Conservation (phyloP, 169 alveolate genomes). For the Prorocentrum cordatum region DNA sequence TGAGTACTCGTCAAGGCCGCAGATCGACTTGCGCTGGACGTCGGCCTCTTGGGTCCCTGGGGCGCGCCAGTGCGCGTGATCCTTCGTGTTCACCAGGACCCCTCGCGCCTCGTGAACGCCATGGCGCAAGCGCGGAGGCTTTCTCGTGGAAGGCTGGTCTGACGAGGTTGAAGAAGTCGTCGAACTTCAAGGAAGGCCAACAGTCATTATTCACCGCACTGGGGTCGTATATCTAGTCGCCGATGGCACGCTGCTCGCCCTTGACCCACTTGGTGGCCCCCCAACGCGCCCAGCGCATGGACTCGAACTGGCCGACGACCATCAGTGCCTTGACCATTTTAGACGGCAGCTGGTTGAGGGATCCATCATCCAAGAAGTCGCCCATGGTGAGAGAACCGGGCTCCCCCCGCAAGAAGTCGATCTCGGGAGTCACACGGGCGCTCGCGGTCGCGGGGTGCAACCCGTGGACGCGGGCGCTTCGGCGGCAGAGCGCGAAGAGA, state of each 20-base stretch:
- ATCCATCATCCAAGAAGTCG: conserved; percentile 5
- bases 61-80: background rate
- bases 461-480: too few relatives aligned
- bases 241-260: conserved; percentile 4
- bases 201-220: too few relatives aligned
- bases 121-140: background rate
- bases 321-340: conserved; percentile 5
- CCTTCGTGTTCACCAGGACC: background rate
- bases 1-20: background rate
- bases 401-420: conserved; percentile 22
- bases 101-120: background rate
- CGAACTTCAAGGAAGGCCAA: background rate
- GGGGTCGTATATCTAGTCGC: background rate
- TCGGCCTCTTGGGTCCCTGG: background rate
- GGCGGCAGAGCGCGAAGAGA: too few relatives aligned
- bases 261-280: conserved; percentile 35
- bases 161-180: background rate
- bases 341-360: background rate
- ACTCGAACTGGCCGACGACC: conserved; percentile 1
- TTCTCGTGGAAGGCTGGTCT: background rate
- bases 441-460: too few relatives aligned
- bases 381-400: background rate
- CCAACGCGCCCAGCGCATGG: conserved; percentile 32
- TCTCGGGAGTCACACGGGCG: too few relatives aligned
- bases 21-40: background rate